Evolutionary conservation across 495 filamentous ascomycete genomes (phyloP).

Genomic region (Pyrenopolyporus hunteri): DNA sequence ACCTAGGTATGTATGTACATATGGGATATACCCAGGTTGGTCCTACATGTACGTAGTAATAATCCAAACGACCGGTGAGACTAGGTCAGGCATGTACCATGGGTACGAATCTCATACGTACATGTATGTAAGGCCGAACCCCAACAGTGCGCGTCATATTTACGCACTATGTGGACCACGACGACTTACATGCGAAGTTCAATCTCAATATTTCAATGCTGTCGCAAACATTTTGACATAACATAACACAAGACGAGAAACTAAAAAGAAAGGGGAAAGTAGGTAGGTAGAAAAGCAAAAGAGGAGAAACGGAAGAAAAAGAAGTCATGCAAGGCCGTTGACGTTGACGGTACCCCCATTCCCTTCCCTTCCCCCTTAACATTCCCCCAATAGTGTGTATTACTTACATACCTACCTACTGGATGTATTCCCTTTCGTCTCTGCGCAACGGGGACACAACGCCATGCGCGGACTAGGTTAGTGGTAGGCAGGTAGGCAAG

Average conservation of each 20-base stretch:
- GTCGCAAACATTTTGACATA: not conserved
- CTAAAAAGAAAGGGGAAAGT: not conserved
- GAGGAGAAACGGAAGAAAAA: not conserved
- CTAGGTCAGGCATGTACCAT: not conserved
- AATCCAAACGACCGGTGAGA: conserved; percentile 7
- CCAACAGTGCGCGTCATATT: not conserved
- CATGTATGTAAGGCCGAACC: not conserved
- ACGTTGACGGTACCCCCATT: not conserved
- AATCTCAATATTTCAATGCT: not conserved
- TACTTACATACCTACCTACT: not conserved
- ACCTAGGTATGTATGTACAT: not conserved
- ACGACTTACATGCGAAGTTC: conserved; percentile 5
- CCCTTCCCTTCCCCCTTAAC: not conserved
- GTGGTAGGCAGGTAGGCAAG: not conserved
- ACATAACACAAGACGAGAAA: conserved; percentile 16
- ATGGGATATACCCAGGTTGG: not conserved
- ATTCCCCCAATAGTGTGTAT: not conserved
- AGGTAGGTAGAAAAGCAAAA: too few relatives aligned
- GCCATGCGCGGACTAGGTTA: not conserved
- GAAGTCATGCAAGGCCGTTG: not conserved
- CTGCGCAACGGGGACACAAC: conserved; percentile 25
- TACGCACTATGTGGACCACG: conserved; percentile 10
- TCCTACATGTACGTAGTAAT: not conserved
- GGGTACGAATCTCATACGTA: not conserved
- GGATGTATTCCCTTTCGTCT: not conserved